phyloP scores from a whole-genome alignment of 2,329 filamentous ascomycete species.

The Sclerotinia nivalis region DNA sequence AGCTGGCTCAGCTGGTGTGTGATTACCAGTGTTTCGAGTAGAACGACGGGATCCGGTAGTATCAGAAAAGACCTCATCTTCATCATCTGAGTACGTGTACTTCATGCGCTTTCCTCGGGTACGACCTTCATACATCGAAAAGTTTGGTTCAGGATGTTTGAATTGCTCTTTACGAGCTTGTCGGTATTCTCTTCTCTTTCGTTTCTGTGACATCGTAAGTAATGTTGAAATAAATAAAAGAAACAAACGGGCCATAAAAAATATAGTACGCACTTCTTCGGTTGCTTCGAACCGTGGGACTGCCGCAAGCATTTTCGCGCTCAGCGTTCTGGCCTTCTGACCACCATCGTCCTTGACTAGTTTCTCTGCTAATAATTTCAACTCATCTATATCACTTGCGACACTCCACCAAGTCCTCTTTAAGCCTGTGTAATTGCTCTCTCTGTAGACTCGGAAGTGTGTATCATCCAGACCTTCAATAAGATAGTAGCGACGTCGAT shows the following conservation, averaged over 20 bases:
- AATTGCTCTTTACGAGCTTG: conserved; percentile 74
- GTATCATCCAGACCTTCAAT: conserved; percentile 95
- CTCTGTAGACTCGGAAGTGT: conserved; percentile 87
- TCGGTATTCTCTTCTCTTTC: conserved; percentile 88
- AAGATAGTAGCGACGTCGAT: conserved; percentile 90
- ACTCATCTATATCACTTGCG: conserved; percentile 85
- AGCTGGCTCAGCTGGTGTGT: conserved; percentile 69
- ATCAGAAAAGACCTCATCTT: conserved; percentile 67
- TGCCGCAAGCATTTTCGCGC: conserved; percentile 74
- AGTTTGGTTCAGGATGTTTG: conserved; percentile 80
- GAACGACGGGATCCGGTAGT: conserved; percentile 67
- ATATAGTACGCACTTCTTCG: conserved; percentile 67
- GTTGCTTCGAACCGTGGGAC: conserved; percentile 90
- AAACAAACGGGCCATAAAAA: background rate
- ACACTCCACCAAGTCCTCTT: conserved; percentile 89
- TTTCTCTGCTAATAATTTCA: conserved; percentile 73
- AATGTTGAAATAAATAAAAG: conserved; percentile 28
- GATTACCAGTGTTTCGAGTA: conserved; percentile 70
- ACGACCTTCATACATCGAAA: conserved; percentile 92
- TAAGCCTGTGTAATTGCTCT: conserved; percentile 79
- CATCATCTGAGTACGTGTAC: conserved; percentile 93
- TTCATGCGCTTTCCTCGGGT: conserved; percentile 95
- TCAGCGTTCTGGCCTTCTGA: conserved; percentile 75
- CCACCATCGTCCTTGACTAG: conserved; percentile 75
- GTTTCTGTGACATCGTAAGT: conserved; percentile 62